Percentiles rank a stretch among this genome's conserved stretches.
phyloP scores from a whole-genome alignment of 352 stramenopile species.

The Phytophthora hibernalis region DNA sequence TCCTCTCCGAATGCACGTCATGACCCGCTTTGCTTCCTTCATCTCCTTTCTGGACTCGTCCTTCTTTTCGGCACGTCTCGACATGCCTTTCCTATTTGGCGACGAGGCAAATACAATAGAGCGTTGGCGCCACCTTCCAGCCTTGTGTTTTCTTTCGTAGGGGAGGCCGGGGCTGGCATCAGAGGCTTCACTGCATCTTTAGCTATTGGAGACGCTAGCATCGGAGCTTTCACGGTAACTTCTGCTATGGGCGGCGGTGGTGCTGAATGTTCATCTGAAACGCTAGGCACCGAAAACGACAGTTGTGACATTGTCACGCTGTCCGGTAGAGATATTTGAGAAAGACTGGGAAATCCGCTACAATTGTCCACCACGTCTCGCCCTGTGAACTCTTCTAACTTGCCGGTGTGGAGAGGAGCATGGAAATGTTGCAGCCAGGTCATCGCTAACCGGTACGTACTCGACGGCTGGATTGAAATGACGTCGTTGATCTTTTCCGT shows the following conservation, averaged over 20 bases:
- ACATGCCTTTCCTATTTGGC: not conserved
- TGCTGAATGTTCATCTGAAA: no score
- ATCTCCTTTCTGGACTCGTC: slow-evolving; percentile 1
- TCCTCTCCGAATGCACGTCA: not conserved
- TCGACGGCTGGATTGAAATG: slow-evolving; percentile 9
- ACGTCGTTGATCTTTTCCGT: slow-evolving; percentile 17
- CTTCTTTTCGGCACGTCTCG: slow-evolving; percentile 3
- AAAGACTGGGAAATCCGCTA: slow-evolving; percentile 1
- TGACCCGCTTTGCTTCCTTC: slow-evolving; percentile 1
- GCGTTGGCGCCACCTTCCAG: not conserved
- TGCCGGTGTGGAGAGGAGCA: not conserved
- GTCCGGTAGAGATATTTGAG: not conserved
- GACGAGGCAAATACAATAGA: not conserved
- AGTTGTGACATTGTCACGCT: not conserved
- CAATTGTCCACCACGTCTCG: not conserved
- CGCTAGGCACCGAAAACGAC: not conserved
- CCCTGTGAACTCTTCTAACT: slow-evolving; percentile 8
- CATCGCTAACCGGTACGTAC: slow-evolving; percentile 4
- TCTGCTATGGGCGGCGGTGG: not conserved
- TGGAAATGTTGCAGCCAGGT: slow-evolving; percentile 15
- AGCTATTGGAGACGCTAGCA: not conserved
- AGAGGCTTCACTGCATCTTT: not conserved
- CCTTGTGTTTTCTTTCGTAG: not conserved
- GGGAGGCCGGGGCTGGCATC: not conserved
- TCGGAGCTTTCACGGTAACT: not conserved